phyloP scores from a whole-genome alignment of 2,329 filamentous ascomycete genomes.

The Lojkania enalia region DNA sequence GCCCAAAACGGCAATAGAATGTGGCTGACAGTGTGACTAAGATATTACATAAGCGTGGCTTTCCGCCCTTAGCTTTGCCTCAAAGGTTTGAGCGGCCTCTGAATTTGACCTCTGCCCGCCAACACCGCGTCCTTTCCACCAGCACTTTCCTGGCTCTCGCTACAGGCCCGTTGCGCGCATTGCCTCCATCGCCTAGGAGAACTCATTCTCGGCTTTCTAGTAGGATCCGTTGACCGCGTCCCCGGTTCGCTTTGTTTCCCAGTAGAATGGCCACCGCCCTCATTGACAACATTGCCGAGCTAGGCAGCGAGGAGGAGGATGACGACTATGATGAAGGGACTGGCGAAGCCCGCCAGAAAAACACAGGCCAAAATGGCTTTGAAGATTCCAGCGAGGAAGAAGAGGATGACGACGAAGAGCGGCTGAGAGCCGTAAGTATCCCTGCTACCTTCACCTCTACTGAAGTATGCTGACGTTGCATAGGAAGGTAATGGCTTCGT shows the following conservation, averaged over 20 bases:
- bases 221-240: constrained; percentile 17
- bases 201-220: neutral
- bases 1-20: no score
- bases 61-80: no score
- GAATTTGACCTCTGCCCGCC: no score
- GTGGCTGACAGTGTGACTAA: no score
- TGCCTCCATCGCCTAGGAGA: no score
- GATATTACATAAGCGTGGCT: no score
- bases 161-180: no score
- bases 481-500: constrained; percentile 95
- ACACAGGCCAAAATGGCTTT: constrained; percentile 36
- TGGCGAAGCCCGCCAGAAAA: constrained; percentile 26
- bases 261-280: constrained; percentile 51
- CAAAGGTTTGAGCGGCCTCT: no score
- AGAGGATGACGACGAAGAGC: constrained; percentile 46
- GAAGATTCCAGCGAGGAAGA: constrained; percentile 47
- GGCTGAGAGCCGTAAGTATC: constrained; percentile 33
- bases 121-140: no score
- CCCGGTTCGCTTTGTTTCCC: constrained; percentile 33
- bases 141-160: no score
- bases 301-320: constrained; percentile 63
- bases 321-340: constrained; percentile 42
- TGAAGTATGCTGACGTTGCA: constrained; percentile 20
- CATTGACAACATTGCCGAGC: constrained; percentile 81
- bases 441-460: constrained; percentile 8